Base-by-base conservation (phyloP, 306 rosid genomes). In the Delonix regia region DNA sequence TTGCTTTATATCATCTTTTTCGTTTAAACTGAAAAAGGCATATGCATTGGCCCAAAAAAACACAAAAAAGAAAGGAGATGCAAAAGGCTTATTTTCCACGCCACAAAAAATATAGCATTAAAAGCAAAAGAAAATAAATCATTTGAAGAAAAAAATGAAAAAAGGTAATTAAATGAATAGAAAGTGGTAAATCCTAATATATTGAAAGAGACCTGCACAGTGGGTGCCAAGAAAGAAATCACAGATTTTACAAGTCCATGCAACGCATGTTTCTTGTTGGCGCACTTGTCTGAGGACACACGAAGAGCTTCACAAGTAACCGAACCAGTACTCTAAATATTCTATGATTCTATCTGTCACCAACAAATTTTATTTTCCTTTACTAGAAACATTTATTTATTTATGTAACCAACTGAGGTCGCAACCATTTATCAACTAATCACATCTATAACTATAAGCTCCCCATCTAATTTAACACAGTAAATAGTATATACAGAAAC, bases 251-350 rank as follows among this genome's bases (percentile, higher is more conserved):
- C 71, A 19, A 47, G 33, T 63, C 28, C 79, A 78, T 69, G 79
- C 63, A 62, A 55, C 48, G 42, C 52, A 70, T 75, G 53, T 62
- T 15, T 48, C 60, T 33, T 69, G 78, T 39, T 70, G 71, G 65
- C 76, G 22, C 44, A 69, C 45, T 73, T 33, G 56, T 33, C 75
- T 13, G 53, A 61, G 21, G 52, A 49, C 44, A 24, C 75, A 74
- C 41, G 52, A 75, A 30, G 45, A 34, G 76, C 51, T 59, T 59
- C 57, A 52, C 13, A 83, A 73, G 12, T 49, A 82, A 72, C 80
- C 64, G 44, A 74, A 78, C 2, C 8, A 59, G 67, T 59, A 41
- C 19, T 60, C n/a, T 21, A 41, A 52, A 22, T 33, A 39, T 66
- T 65, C 21, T 33, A 47, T 53, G 84, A 80, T 45, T n/a, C 18